These are phyloP conservation scores for Yamadazyma ubonensis DNA, from an alignment of 805 yeast genomes.

Conservation along the genomic window DNA sequence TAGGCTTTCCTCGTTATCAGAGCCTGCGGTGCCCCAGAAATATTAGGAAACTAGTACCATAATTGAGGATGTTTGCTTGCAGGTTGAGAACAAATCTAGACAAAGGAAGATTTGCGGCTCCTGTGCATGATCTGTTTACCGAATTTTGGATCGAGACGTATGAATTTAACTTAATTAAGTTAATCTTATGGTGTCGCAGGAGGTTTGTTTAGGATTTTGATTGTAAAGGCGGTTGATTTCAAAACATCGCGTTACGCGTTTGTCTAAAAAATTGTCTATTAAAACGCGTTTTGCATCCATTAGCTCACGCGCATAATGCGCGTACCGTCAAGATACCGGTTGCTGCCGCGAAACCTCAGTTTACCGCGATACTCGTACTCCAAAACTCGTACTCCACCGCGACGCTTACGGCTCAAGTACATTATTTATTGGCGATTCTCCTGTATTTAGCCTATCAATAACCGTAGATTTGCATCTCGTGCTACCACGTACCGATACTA, in stretches of 20 bases:
- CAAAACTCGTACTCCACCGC: too few species aligned
- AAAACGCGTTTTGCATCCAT: neutral
- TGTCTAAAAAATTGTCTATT: conserved; percentile 1
- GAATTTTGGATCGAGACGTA: neutral
- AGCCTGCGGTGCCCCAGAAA: neutral
- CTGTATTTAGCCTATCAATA: too few species aligned
- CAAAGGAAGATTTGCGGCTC: neutral
- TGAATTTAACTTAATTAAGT: conserved; percentile 9
- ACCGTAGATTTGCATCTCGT: too few species aligned
- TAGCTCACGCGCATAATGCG: neutral
- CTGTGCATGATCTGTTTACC: conserved; percentile 1
- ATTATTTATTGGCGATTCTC: too few species aligned
- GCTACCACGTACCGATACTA: too few species aligned
- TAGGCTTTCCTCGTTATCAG: neutral
- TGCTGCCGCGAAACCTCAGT: too few species aligned
- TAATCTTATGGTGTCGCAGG: conserved; percentile 11
- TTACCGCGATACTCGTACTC: too few species aligned
- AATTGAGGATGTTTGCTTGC: neutral
- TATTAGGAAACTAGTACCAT: neutral
- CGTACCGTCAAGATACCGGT: neutral
- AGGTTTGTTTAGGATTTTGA: conserved; percentile 8
- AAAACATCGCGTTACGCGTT: conserved; percentile 9
- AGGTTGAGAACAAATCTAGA: neutral
- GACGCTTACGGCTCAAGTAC: too few species aligned
- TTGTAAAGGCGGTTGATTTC: neutral